Conservation (phyloP, 2,329 filamentous ascomycete species). For the Pyricularia sp. region DNA sequence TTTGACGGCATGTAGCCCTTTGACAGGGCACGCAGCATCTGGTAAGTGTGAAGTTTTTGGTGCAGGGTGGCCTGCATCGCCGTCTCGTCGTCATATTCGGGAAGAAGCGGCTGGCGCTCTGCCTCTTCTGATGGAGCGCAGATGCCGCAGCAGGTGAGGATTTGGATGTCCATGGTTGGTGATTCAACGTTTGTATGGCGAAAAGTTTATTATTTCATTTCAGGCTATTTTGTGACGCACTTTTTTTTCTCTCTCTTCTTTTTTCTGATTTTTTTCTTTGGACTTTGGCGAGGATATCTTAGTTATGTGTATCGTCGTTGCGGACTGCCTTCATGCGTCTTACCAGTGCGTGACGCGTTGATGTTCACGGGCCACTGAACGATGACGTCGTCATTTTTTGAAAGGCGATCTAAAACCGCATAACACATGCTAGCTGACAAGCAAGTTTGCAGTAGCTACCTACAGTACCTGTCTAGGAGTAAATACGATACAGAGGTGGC, state of each 20-base stretch:
- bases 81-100: constrained; percentile 77
- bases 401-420: not conserved
- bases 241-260: too few relatives aligned
- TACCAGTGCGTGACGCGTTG: not conserved
- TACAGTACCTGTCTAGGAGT: too few relatives aligned
- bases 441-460: too few relatives aligned
- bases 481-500: too few relatives aligned
- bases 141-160: constrained; percentile 6
- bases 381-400: not conserved
- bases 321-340: not conserved
- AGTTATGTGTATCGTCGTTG: not conserved
- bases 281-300: not conserved
- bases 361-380: not conserved
- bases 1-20: constrained; percentile 90
- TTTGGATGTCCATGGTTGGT: not conserved
- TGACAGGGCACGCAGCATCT: constrained; percentile 75
- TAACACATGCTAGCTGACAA: not conserved
- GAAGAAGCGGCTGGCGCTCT: constrained; percentile 63
- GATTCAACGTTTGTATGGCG: not conserved
- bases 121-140: constrained; percentile 11
- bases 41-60: constrained; percentile 86
- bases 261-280: not conserved
- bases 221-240: not conserved
- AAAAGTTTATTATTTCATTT: not conserved
- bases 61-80: constrained; percentile 66